phyloP scores from a whole-genome alignment of 1,284 basidiomycete genomes.

The Cutaneotrichosporon spelunceum region DNA sequence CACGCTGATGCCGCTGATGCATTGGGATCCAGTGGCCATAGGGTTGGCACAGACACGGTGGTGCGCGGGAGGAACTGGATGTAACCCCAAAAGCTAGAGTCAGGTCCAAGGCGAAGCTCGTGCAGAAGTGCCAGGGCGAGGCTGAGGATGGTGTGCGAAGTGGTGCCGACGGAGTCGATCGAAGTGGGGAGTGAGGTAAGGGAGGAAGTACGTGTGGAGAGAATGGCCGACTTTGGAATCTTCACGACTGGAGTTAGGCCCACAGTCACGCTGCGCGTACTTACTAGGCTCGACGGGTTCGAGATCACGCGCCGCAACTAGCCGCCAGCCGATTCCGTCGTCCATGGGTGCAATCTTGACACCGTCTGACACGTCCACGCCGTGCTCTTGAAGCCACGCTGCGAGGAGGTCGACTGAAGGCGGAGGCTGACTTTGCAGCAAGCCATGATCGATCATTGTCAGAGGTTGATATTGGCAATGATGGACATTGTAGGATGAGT shows the following conservation, averaged over 20 bases:
- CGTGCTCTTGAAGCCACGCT: slow-evolving; percentile 27
- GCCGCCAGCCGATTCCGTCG: slow-evolving; percentile 27
- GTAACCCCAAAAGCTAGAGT: slow-evolving; percentile 49
- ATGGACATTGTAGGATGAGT: neutral
- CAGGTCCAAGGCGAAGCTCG: slow-evolving; percentile 43
- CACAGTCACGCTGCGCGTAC: neutral
- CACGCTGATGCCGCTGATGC: slow-evolving; percentile 35
- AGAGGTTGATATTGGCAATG: neutral
- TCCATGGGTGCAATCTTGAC: slow-evolving; percentile 27
- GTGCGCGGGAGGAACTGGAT: slow-evolving; percentile 47
- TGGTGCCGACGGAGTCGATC: slow-evolving; percentile 6
- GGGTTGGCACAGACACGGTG: slow-evolving; percentile 37
- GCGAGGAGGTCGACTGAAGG: slow-evolving; percentile 24
- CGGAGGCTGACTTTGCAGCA: slow-evolving; percentile 14
- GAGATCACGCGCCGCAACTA: slow-evolving; percentile 19
- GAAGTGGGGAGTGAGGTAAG: slow-evolving; percentile 17
- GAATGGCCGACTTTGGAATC: slow-evolving; percentile 46
- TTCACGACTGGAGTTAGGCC: slow-evolving; percentile 37
- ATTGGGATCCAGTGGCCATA: slow-evolving; percentile 45
- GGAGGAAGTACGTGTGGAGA: slow-evolving; percentile 41
- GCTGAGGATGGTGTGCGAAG: slow-evolving; percentile 36
- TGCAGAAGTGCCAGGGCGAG: slow-evolving; percentile 50
- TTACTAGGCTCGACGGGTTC: slow-evolving; percentile 26
- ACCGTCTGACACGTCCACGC: slow-evolving; percentile 14
- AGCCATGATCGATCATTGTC: slow-evolving; percentile 16